Evolutionary conservation across 805 yeast species (phyloP).

Genomic region (Candida pseudoglaebosa): DNA sequence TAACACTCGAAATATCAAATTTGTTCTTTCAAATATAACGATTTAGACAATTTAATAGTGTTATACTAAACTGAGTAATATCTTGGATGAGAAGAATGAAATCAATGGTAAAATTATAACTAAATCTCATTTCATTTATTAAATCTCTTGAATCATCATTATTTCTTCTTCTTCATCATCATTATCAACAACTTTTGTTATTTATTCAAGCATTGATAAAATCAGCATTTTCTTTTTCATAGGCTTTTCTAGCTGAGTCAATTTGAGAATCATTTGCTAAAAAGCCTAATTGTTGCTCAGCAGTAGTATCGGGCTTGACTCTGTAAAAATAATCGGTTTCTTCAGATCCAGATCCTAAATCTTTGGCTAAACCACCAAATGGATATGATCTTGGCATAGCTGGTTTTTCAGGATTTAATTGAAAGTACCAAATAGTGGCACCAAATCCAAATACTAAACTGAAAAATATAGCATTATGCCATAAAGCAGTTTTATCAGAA

Average conservation of each 20-base stretch:
- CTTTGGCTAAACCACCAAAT: slow-evolving; percentile 68
- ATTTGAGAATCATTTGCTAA: slow-evolving; percentile 29
- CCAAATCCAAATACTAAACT: slow-evolving; percentile 41
- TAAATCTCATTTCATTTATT: too few relatives aligned
- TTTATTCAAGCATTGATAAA: slow-evolving; percentile 28
- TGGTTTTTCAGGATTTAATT: slow-evolving; percentile 58
- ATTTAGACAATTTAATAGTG: too few relatives aligned
- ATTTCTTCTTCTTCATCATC: too few relatives aligned
- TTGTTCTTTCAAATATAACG: too few relatives aligned
- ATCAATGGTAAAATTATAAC: too few relatives aligned
- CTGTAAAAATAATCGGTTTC: slow-evolving; percentile 42
- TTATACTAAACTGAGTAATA: too few relatives aligned
- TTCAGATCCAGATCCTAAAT: slow-evolving; percentile 59
- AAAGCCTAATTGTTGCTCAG: slow-evolving; percentile 34
- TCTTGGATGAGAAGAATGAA: too few relatives aligned
- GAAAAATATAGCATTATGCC: slow-evolving; percentile 51
- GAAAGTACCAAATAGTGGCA: slow-evolving; percentile 39
- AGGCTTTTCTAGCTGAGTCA: slow-evolving; percentile 26
- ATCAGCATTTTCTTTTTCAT: slow-evolving; percentile 33
- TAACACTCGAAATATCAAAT: background rate
- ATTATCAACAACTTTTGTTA: background rate
- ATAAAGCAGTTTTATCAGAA: slow-evolving; percentile 57
- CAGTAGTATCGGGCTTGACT: slow-evolving; percentile 37
- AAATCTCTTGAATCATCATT: too few relatives aligned
- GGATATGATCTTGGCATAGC: slow-evolving; percentile 78